Percentiles rank a stretch among this genome's conserved stretches.
phyloP scores from a whole-genome alignment of 345 rosid genomes.

The Odontarrhena argentea region DNA sequence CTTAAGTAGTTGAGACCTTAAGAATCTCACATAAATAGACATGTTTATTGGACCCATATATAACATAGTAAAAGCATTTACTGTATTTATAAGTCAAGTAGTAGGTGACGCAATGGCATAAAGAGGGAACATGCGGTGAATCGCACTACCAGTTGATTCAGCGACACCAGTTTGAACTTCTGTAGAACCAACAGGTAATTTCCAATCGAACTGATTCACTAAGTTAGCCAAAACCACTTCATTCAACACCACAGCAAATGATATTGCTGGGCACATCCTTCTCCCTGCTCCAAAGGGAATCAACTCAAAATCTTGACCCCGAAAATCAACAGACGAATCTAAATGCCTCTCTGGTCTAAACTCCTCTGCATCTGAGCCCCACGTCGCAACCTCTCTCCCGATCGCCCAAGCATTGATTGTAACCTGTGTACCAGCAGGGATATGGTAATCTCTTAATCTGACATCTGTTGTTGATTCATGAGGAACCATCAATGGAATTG shows the following conservation, averaged over 20 bases:
- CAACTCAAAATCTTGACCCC: conserved; percentile 41
- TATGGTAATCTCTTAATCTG: conserved; percentile 36
- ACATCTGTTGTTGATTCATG: conserved; percentile 38
- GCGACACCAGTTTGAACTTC: conserved; percentile 1
- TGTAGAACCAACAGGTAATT: neutral
- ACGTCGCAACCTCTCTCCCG: conserved; percentile 37
- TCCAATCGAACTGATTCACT: conserved; percentile 43
- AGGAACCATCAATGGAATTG: conserved; percentile 45
- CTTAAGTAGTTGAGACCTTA: no score
- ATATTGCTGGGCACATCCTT: conserved; percentile 40
- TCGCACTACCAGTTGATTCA: conserved; percentile 24
- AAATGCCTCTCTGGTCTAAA: conserved; percentile 46
- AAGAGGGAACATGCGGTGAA: conserved; percentile 26
- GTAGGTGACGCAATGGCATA: conserved; percentile 13
- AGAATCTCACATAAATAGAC: no score
- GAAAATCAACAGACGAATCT: conserved; percentile 32
- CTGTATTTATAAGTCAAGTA: neutral
- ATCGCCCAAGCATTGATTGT: conserved; percentile 48
- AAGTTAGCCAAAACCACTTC: conserved; percentile 42
- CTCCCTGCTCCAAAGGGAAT: conserved; percentile 45
- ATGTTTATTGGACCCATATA: no score
- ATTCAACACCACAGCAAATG: conserved; percentile 31
- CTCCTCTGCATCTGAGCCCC: conserved; percentile 43
- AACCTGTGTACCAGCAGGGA: conserved; percentile 42
- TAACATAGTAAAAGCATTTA: no score